Evolutionary conservation across 495 filamentous ascomycete genomes (phyloP).

Genomic region (Xylaria bambusicola): DNA sequence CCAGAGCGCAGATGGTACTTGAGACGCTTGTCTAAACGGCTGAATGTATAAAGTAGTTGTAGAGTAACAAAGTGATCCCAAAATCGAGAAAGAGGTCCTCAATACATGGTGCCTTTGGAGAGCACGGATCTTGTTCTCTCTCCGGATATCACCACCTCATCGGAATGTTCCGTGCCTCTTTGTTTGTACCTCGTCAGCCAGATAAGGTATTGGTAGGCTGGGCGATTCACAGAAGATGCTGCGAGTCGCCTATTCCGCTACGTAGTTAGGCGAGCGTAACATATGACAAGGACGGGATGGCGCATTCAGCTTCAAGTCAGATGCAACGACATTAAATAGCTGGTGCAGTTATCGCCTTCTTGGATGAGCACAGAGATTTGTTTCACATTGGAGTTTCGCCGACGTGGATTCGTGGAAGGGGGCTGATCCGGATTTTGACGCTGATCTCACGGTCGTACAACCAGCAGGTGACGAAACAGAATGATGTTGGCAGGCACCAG

Average conservation of each 20-base stretch:
- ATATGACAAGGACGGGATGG: constrained; percentile 27
- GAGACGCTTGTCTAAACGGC: constrained; percentile 21
- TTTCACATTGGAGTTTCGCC: background rate
- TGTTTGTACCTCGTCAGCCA: constrained; percentile 18
- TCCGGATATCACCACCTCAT: background rate
- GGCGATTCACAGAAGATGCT: constrained; percentile 28
- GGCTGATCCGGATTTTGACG: constrained; percentile 22
- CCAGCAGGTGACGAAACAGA: constrained; percentile 23
- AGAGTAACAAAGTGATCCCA: background rate
- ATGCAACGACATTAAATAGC: background rate
- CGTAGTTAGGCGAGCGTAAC: constrained; percentile 9
- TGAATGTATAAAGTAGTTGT: constrained; percentile 1
- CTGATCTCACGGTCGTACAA: constrained; percentile 36
- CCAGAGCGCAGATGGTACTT: constrained; percentile 4
- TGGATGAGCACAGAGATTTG: background rate
- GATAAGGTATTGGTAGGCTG: constrained; percentile 14
- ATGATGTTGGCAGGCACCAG: constrained; percentile 14
- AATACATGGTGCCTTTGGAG: constrained; percentile 4
- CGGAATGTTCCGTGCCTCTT: constrained; percentile 14
- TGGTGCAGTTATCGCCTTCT: constrained; percentile 6
- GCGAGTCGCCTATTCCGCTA: constrained; percentile 19
- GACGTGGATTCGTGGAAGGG: background rate
- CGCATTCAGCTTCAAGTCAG: constrained; percentile 2
- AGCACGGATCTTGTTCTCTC: background rate
- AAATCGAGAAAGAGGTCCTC: background rate